These are phyloP conservation scores for Candida krabiensis DNA, from an alignment of 805 yeast genomes.

Conservation along the genomic window DNA sequence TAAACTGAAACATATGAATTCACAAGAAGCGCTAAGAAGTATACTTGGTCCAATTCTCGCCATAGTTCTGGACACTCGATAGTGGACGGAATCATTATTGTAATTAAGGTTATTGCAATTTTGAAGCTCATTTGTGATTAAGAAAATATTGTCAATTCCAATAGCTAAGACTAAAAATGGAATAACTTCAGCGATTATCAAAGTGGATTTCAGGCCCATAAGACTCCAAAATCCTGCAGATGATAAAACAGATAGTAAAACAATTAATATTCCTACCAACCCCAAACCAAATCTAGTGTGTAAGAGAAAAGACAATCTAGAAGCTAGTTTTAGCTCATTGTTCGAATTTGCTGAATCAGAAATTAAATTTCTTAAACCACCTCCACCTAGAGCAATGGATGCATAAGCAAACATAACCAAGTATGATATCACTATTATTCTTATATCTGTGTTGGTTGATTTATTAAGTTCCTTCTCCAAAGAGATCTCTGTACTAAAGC, in stretches of 20 bases:
- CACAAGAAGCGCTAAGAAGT: slow-evolving; percentile 71
- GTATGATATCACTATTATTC: slow-evolving; percentile 72
- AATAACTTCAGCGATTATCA: slow-evolving; percentile 94
- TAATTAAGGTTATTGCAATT: slow-evolving; percentile 43
- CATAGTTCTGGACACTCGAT: slow-evolving; percentile 62
- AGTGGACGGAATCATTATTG: slow-evolving; percentile 47
- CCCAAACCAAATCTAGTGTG: slow-evolving; percentile 75
- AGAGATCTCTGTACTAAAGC: slow-evolving; percentile 82
- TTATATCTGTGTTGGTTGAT: slow-evolving; percentile 76
- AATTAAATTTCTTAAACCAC: slow-evolving; percentile 8
- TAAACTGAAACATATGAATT: slow-evolving; percentile 72
- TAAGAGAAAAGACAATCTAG: slow-evolving; percentile 28
- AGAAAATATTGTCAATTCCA: slow-evolving; percentile 93
- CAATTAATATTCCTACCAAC: slow-evolving; percentile 78
- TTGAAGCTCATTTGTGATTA: slow-evolving; percentile 78
- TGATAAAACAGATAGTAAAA: slow-evolving; percentile 74
- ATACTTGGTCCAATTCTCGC: slow-evolving; percentile 87
- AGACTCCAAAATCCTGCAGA: slow-evolving; percentile 80
- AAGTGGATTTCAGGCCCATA: slow-evolving; percentile 79
- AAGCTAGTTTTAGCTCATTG: slow-evolving; percentile 4
- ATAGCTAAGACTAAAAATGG: slow-evolving; percentile 91
- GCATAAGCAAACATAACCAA: slow-evolving; percentile 86
- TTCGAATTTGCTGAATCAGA: slow-evolving; percentile 7
- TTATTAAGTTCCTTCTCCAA: slow-evolving; percentile 80
- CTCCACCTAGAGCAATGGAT: slow-evolving; percentile 71